Conservation (phyloP, 192 early-diverging fungal genomes). For the Lunasporangiospora selenospora region DNA sequence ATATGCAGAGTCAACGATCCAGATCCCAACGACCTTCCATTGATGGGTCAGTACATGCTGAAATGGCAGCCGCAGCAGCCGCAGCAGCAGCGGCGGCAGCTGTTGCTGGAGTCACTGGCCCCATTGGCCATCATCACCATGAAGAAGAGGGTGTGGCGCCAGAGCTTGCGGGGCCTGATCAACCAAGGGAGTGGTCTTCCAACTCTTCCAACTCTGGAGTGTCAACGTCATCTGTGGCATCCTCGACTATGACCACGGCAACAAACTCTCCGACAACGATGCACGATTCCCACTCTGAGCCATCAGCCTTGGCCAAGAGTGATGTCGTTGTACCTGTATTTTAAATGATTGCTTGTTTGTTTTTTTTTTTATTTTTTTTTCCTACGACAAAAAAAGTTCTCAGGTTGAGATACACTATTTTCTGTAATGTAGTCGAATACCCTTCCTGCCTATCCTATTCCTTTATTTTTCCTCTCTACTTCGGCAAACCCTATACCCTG, state of each 20-base stretch:
- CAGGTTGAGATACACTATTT: no score
- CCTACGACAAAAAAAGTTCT: not conserved
- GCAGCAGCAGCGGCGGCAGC: not conserved
- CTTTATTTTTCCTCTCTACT: not conserved
- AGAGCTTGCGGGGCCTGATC: not conserved
- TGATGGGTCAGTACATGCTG: conserved; percentile 9
- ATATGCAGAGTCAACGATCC: not conserved
- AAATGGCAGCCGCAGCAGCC: not conserved
- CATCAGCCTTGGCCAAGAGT: conserved; percentile 19
- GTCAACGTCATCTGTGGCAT: conserved; percentile 5
- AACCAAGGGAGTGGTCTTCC: conserved; percentile 24
- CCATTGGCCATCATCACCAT: no score
- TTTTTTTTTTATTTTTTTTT: not conserved
- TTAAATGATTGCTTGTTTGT: conserved; percentile 6
- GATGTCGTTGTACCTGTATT: conserved; percentile 43
- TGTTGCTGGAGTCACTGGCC: not conserved
- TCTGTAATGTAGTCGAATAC: not conserved
- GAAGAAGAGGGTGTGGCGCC: not conserved
- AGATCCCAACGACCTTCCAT: conserved; percentile 25
- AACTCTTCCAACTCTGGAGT: conserved; percentile 23
- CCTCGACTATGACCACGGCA: conserved; percentile 5
- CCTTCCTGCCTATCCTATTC: not conserved
- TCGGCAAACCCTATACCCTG: not conserved
- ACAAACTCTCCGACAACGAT: conserved; percentile 25
- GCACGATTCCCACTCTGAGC: conserved; percentile 6